Percentiles rank a stretch among this genome's conserved stretches.
Conservation (phyloP, 2,329 filamentous ascomycete species). For the Didymella pomorum region DNA sequence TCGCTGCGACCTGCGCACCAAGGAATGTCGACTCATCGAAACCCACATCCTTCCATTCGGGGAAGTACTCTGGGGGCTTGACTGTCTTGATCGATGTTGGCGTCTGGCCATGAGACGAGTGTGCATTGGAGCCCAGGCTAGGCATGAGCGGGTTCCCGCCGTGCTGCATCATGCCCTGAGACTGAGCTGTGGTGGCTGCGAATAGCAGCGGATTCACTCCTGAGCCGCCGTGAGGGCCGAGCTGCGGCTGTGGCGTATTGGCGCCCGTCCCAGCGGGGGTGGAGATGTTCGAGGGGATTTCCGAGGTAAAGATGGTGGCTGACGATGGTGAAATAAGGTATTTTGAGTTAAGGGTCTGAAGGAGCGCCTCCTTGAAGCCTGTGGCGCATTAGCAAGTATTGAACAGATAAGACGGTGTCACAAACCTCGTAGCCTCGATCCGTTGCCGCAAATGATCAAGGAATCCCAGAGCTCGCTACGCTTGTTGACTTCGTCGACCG, state of each 20-base stretch:
- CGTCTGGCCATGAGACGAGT: constrained; percentile 74
- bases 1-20: constrained; percentile 85
- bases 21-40: constrained; percentile 86
- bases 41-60: constrained; percentile 82
- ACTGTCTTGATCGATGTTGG: constrained; percentile 84
- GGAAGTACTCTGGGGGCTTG: constrained; percentile 81
- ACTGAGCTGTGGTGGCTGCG: constrained; percentile 81
- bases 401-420: not conserved
- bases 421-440: constrained; percentile 69
- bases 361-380: constrained; percentile 88
- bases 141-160: constrained; percentile 43
- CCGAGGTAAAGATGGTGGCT: constrained; percentile 95
- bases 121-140: constrained; percentile 58
- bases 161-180: constrained; percentile 57
- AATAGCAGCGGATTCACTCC: constrained; percentile 89
- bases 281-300: constrained; percentile 91
- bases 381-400: constrained; percentile 40
- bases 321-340: constrained; percentile 92
- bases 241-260: constrained; percentile 79
- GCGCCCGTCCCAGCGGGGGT: constrained; percentile 90
- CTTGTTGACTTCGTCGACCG: constrained; percentile 84
- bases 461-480: constrained; percentile 90
- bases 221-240: constrained; percentile 59
- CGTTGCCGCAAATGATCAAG: constrained; percentile 90
- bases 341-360: constrained; percentile 79